Evolutionary conservation across 371 early-diverging fungal species (phyloP).

Genomic region (Dinochytrium kinnereticum): DNA sequence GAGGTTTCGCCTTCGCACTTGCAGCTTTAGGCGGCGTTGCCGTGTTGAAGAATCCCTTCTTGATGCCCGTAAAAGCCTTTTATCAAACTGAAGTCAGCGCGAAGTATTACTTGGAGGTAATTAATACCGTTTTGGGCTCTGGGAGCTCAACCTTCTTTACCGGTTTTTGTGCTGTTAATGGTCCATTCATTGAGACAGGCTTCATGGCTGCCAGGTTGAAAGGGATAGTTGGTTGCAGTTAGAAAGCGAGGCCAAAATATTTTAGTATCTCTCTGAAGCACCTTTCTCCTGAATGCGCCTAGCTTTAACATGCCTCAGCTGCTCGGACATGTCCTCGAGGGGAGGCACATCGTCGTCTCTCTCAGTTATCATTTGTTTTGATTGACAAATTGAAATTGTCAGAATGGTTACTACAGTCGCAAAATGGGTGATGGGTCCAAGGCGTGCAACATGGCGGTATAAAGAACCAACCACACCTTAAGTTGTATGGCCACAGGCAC

Average conservation of each 20-base stretch:
- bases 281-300: not conserved
- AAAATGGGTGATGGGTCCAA: too few relatives aligned
- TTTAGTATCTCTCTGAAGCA: too few relatives aligned
- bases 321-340: slow-evolving; percentile 18
- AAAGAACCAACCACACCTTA: too few relatives aligned
- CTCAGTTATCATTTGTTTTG: not conserved
- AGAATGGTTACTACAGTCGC: too few relatives aligned
- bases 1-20: not conserved
- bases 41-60: slow-evolving; percentile 39
- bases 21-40: not conserved
- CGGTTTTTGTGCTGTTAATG: not conserved
- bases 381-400: too few relatives aligned
- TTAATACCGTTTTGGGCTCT: not conserved
- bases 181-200: not conserved
- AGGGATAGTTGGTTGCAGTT: too few relatives aligned
- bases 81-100: not conserved
- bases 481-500: too few relatives aligned
- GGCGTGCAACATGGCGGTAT: too few relatives aligned
- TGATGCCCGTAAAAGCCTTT: slow-evolving; percentile 30
- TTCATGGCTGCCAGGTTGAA: slow-evolving; percentile 10
- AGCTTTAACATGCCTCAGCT: not conserved
- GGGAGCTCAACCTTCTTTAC: not conserved
- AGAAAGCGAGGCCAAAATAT: too few relatives aligned
- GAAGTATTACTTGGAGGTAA: not conserved
- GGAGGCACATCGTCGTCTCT: slow-evolving; percentile 16